These are phyloP conservation scores for Aspergillus nidulans DNA, from an alignment of 495 filamentous ascomycete genomes.

Conservation along the genomic window DNA sequence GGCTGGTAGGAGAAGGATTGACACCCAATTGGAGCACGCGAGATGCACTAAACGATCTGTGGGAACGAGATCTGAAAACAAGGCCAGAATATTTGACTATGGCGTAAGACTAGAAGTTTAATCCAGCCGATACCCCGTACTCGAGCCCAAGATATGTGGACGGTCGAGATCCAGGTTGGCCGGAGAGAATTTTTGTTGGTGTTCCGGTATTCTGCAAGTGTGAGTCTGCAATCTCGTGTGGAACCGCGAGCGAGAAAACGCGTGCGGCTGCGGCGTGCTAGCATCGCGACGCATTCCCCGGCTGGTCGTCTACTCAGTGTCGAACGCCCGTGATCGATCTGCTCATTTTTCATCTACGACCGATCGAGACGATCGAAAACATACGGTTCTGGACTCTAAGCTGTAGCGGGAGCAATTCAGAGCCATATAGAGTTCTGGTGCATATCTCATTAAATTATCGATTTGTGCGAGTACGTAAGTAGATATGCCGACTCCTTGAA, in stretches of 20 bases:
- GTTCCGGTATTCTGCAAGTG: conserved; percentile 2
- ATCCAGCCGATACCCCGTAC: background rate
- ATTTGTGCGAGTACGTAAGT: background rate
- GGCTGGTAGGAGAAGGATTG: conserved; percentile 22
- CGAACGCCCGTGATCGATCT: background rate
- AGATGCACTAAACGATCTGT: conserved; percentile 17
- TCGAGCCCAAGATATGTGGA: background rate
- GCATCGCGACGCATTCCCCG: conserved; percentile 13
- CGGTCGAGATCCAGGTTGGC: background rate
- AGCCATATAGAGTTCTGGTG: background rate
- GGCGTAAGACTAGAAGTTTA: background rate
- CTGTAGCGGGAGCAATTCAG: background rate
- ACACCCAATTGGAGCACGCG: conserved; percentile 24
- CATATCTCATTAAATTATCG: background rate
- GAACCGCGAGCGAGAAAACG: conserved; percentile 14
- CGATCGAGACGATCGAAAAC: background rate
- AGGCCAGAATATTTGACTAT: background rate
- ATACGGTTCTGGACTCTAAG: too few relatives aligned
- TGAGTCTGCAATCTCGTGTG: conserved; percentile 4
- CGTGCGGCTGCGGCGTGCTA: conserved; percentile 7
- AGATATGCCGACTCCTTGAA: background rate
- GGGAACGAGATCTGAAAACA: background rate
- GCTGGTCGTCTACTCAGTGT: background rate
- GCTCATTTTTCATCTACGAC: background rate
- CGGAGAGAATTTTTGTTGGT: conserved; percentile 8